Conservation (phyloP, 345 rosid genomes). For the Draba incana region DNA sequence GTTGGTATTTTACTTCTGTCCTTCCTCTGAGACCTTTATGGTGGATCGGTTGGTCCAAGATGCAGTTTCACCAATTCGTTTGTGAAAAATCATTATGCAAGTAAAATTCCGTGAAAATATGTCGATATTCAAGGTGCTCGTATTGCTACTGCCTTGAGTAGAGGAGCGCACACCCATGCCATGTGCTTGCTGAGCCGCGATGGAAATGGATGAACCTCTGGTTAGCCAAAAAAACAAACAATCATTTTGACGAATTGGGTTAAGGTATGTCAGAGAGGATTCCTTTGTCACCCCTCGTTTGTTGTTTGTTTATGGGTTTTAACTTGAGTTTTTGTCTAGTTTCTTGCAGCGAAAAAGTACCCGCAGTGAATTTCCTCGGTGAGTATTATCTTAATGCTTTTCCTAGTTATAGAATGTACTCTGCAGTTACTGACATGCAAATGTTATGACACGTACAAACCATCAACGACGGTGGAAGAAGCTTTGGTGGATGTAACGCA, state of each 20-base stretch:
- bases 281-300: neutral
- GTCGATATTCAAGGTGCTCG: conserved; percentile 58
- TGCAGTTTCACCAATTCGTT: conserved; percentile 71
- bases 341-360: conserved; percentile 66
- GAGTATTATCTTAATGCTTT: conserved; percentile 50
- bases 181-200: conserved; percentile 61
- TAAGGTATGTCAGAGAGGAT: conserved; percentile 53
- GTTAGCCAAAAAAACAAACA: conserved; percentile 51
- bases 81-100: conserved; percentile 41
- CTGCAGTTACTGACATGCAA: conserved; percentile 23
- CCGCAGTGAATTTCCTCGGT: conserved; percentile 72
- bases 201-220: conserved; percentile 55
- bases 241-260: conserved; percentile 62
- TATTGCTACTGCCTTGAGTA: conserved; percentile 43
- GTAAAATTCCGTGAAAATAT: conserved; percentile 21
- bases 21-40: conserved; percentile 48
- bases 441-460: conserved; percentile 50
- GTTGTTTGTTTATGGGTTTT: conserved; percentile 26
- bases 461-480: conserved; percentile 65
- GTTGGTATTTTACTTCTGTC: conserved; percentile 52
- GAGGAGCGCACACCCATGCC: conserved; percentile 63
- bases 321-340: conserved; percentile 51
- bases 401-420: conserved; percentile 15
- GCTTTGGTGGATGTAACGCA: conserved; percentile 63
- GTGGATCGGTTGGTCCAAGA: conserved; percentile 50